Conservation (phyloP, 2,329 filamentous ascomycete species). For the Dactylellina sp. region DNA sequence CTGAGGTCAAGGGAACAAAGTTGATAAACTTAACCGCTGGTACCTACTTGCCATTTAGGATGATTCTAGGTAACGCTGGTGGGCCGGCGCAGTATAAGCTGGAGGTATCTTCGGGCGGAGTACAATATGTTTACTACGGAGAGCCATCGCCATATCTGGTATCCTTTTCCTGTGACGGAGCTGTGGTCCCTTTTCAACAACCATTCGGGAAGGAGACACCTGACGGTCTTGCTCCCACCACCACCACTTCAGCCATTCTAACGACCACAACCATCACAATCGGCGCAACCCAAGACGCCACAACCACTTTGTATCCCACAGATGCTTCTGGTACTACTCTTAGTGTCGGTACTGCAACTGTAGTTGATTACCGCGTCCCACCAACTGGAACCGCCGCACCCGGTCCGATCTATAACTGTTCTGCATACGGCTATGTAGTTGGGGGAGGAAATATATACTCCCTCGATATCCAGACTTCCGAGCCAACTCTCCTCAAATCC, state of each 20-base stretch:
- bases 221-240: background rate
- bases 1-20: background rate
- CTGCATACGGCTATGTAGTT: conserved; percentile 1
- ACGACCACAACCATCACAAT: conserved; percentile 2
- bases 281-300: background rate
- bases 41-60: background rate
- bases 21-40: background rate
- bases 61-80: conserved; percentile 10
- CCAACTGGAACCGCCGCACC: background rate
- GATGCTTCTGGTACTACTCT: conserved; percentile 3
- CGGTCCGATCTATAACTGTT: conserved; percentile 14
- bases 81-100: conserved; percentile 7
- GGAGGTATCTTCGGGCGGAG: background rate
- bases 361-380: background rate
- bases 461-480: background rate
- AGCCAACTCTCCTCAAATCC: background rate
- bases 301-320: conserved; percentile 5
- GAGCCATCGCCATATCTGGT: conserved; percentile 4
- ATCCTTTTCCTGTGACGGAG: background rate
- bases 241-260: background rate
- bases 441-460: background rate
- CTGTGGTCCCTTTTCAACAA: background rate
- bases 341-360: conserved; percentile 1
- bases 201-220: conserved; percentile 4
- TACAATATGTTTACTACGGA: conserved; percentile 4